Percentiles rank a stretch among this genome's conserved stretches.
These are phyloP conservation scores for Polytrichum commune DNA, from an alignment of 225 moss, liverwort and hornwort species.

Conservation along the genomic window DNA sequence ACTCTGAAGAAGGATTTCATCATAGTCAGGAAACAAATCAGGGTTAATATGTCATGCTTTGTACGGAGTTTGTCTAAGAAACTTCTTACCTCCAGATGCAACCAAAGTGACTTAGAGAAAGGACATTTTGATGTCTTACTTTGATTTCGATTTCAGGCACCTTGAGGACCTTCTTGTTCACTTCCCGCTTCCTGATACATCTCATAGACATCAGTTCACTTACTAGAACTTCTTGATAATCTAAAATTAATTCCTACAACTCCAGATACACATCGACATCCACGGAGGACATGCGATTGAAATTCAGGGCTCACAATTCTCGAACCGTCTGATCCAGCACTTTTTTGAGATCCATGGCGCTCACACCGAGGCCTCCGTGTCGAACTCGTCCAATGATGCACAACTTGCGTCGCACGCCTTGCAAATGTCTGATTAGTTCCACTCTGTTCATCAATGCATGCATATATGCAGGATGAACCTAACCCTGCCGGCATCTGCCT, in stretches of 20 bases:
- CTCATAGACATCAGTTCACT: conserved; percentile 9
- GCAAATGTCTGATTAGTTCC: conserved; percentile 19
- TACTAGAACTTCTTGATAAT: neutral
- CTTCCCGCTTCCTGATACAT: conserved; percentile 77
- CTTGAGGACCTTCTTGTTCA: conserved; percentile 97
- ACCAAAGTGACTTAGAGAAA: neutral
- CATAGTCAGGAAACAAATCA: neutral
- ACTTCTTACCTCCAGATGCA: neutral
- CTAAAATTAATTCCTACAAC: neutral
- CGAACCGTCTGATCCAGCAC: conserved; percentile 92
- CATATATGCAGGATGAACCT: no score
- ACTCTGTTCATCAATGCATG: conserved; percentile 20
- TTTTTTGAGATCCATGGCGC: conserved; percentile 91
- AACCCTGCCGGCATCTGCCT: no score
- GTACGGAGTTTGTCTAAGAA: neutral
- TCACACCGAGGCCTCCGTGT: conserved; percentile 21
- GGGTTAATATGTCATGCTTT: neutral
- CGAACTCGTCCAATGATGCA: conserved; percentile 13
- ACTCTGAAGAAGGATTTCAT: neutral
- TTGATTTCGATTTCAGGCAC: conserved; percentile 98
- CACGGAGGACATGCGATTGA: neutral
- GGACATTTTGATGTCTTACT: conserved; percentile 25
- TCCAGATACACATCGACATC: no score
- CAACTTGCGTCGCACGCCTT: conserved; percentile 23
- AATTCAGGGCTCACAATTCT: conserved; percentile 66